These are phyloP conservation scores for Diversispora epigaea DNA, from an alignment of 192 early-diverging fungal species.

Conservation along the genomic window DNA sequence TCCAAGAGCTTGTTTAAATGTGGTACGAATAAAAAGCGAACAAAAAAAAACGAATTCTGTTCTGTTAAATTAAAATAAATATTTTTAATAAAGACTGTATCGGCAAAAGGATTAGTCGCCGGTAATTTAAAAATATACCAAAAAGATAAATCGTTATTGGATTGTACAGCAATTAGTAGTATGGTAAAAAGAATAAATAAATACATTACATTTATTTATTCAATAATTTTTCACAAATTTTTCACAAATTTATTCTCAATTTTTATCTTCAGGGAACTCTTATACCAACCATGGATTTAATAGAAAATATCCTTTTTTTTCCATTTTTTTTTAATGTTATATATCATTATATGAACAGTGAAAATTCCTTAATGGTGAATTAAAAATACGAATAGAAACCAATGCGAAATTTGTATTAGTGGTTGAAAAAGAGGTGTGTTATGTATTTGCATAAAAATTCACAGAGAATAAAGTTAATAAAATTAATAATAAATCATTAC, in stretches of 20 bases:
- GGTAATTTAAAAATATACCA: slow-evolving; percentile 22
- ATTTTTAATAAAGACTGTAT: slow-evolving; percentile 19
- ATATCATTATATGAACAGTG: not conserved
- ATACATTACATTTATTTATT: not conserved
- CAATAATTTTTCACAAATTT: not conserved
- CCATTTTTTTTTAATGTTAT: not conserved
- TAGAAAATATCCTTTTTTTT: slow-evolving; percentile 23
- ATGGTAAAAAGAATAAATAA: not conserved
- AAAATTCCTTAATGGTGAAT: slow-evolving; percentile 5
- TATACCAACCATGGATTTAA: slow-evolving; percentile 20
- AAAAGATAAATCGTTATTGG: slow-evolving; percentile 14
- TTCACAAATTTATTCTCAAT: not conserved
- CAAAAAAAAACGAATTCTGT: not conserved
- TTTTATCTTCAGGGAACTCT: slow-evolving; percentile 5
- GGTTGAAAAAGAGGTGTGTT: slow-evolving; percentile 35
- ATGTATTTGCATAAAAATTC: not conserved
- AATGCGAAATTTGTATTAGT: slow-evolving; percentile 25
- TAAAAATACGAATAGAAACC: slow-evolving; percentile 13
- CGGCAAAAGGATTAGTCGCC: slow-evolving; percentile 31
- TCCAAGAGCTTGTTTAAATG: slow-evolving; percentile 31
- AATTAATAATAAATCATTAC: not conserved
- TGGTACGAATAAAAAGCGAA: slow-evolving; percentile 5
- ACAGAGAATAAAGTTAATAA: not conserved
- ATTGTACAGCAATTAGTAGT: not conserved
- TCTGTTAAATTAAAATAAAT: slow-evolving; percentile 3